Evolutionary conservation across 306 rosid genomes (phyloP).

Genomic region (Castanospermum australe): DNA sequence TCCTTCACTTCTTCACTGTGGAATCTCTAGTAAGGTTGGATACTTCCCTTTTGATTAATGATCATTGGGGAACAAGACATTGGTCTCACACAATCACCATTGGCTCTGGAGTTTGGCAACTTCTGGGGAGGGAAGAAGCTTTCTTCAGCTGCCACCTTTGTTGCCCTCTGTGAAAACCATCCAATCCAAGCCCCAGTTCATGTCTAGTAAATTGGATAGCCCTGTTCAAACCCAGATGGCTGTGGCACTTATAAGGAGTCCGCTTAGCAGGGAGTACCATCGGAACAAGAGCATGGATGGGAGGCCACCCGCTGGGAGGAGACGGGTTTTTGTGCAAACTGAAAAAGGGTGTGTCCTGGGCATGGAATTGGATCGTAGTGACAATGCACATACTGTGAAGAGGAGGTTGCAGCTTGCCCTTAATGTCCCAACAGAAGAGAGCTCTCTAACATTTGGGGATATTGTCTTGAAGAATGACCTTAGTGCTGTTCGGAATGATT

Average conservation of each 20-base stretch:
- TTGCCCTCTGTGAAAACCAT: constrained; percentile 33
- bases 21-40: constrained; percentile 2
- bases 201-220: constrained; percentile 87
- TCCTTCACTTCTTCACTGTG: too few relatives aligned
- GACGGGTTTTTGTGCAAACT: constrained; percentile 89
- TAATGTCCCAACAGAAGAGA: constrained; percentile 86
- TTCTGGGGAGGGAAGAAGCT: constrained; percentile 53
- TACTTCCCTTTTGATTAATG: constrained; percentile 46
- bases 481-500: constrained; percentile 74
- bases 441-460: constrained; percentile 90
- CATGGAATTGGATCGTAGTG: constrained; percentile 86
- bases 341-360: constrained; percentile 90
- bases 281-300: constrained; percentile 60
- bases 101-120: constrained; percentile 54
- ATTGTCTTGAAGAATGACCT: constrained; percentile 84
- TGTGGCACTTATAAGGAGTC: constrained; percentile 60
- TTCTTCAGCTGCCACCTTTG: constrained; percentile 54
- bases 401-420: constrained; percentile 92
- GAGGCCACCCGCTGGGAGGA: constrained; percentile 65
- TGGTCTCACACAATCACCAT: constrained; percentile 20
- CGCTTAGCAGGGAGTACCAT: constrained; percentile 62
- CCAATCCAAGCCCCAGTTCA: constrained; percentile 28
- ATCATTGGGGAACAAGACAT: constrained; percentile 38
- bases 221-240: constrained; percentile 99
- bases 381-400: constrained; percentile 94